phyloP scores from a whole-genome alignment of 139 green algal genomes.

The Gonium pectorale region DNA sequence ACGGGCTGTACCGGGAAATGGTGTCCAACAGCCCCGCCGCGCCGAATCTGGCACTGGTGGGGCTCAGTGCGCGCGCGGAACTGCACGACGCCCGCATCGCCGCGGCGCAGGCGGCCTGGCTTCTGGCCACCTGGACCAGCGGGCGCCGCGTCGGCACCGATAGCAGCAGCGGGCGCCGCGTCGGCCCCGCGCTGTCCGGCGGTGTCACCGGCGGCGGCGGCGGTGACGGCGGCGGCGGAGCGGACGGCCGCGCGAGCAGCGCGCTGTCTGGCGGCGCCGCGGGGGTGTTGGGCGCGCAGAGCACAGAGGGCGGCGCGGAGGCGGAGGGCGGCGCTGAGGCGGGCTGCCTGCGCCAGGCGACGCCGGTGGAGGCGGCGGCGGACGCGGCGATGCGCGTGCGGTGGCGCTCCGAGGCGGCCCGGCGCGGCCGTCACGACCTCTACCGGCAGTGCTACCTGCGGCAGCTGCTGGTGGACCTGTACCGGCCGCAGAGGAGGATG shows the following conservation, averaged over 20 bases:
- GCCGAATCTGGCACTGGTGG: constrained; percentile 34
- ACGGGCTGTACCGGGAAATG: constrained; percentile 14
- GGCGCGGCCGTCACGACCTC: neutral
- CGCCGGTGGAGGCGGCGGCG: constrained; percentile 7
- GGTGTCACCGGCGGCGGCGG: neutral
- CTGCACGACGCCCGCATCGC: constrained; percentile 12
- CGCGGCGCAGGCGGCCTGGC: constrained; percentile 20
- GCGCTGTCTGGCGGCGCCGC: neutral
- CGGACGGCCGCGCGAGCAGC: neutral
- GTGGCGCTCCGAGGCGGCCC: constrained; percentile 10
- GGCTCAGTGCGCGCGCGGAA: neutral
- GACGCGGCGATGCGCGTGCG: neutral
- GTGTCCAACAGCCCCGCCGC: neutral
- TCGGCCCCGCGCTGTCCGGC: neutral
- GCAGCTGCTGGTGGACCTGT: constrained; percentile 34
- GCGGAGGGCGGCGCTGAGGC: neutral
- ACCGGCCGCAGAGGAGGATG: neutral
- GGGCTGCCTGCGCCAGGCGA: constrained; percentile 23
- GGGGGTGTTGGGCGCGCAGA: neutral
- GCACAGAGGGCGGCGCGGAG: neutral
- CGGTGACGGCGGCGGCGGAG: neutral
- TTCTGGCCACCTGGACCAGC: constrained; percentile 14
- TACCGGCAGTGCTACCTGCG: constrained; percentile 12
- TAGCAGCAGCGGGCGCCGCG: neutral
- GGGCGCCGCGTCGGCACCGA: neutral